Base-by-base conservation (phyloP, 768 basidiomycete species). In the Grammothele lineata region DNA sequence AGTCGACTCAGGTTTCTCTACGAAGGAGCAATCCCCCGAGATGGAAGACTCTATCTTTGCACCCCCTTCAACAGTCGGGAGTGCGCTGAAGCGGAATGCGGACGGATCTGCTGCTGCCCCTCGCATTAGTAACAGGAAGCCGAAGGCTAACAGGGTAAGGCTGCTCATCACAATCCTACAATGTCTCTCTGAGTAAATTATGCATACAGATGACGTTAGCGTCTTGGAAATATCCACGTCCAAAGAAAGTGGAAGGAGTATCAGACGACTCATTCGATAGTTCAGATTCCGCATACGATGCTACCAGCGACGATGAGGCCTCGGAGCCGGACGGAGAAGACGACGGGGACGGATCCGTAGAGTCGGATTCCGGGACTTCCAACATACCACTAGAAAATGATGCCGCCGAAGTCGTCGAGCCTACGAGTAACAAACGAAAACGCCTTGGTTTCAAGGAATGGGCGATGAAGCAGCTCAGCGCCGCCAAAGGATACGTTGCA, bases 401-500 rank as follows among this genome's bases (percentile, higher is more conserved):
- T 12, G 56, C 56, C n/a, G n/a, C n/a, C n/a, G n/a, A n/a, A n/a
- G n/a, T n/a, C n/a, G n/a, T n/a, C n/a, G 35, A 36, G 35, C 35
- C 12, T 7, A 7, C 8, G 19, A 58, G 54, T 42, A 63, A 55
- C 40, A 73, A 67, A 56, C 61, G 63, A 12, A 80, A 72, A 50
- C 60, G 62, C 23, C 57, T 69, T 3, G 77, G 79, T 6, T 97
- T 96, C 77, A 96, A 96, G 62, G 74, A 83, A 33, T 96, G 94
- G 94, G 94, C 93, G 0, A 61, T 83, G 51, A 78, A 85, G 45
- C 92, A 96, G 60, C 73, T 89, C 42, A 81, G 71, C 41, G 59
- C 55, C 3, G 75, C 66, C 17, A 79, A 78, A 55, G 64, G 62
- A 33, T 70, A 76, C 37, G 58, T 67, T 8, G 62, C 65, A 9